Percentiles rank a stretch among this genome's conserved stretches.
phyloP scores from a whole-genome alignment of 2,329 filamentous ascomycete genomes.

The Hymenoscyphus fructigenus region DNA sequence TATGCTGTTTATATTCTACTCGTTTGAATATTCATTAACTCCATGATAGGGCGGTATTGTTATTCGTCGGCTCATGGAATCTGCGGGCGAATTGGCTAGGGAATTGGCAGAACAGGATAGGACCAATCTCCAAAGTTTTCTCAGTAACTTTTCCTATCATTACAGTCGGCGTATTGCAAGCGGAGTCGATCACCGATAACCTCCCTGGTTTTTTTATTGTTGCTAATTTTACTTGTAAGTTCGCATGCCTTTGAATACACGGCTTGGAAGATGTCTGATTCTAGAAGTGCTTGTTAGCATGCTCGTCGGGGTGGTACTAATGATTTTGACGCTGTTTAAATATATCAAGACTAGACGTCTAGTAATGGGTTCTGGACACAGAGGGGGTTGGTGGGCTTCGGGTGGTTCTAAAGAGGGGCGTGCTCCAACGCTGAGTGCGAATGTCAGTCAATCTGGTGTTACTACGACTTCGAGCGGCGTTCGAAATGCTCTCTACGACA shows the following conservation, averaged over 20 bases:
- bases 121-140: constrained; percentile 37
- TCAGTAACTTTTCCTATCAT: constrained; percentile 40
- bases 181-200: constrained; percentile 33
- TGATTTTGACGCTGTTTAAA: constrained; percentile 42
- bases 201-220: constrained; percentile 37
- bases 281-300: constrained; percentile 43
- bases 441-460: constrained; percentile 14
- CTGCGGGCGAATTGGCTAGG: constrained; percentile 33
- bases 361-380: constrained; percentile 33
- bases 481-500: constrained; percentile 44
- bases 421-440: constrained; percentile 19
- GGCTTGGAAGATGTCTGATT: constrained; percentile 6
- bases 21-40: constrained; percentile 2
- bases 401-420: constrained; percentile 21
- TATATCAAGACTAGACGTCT: constrained; percentile 42
- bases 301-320: constrained; percentile 38
- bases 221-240: constrained; percentile 42
- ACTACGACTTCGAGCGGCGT: constrained; percentile 8
- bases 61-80: constrained; percentile 40
- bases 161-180: constrained; percentile 38
- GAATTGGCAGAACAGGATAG: constrained; percentile 30
- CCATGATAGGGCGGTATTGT: constrained; percentile 37
- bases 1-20: constrained; percentile 24
- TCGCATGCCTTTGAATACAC: background rate
- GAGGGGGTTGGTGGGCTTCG: constrained; percentile 31